phyloP scores from a whole-genome alignment of 2,329 filamentous ascomycete species.

The Calonectria honghensis region DNA sequence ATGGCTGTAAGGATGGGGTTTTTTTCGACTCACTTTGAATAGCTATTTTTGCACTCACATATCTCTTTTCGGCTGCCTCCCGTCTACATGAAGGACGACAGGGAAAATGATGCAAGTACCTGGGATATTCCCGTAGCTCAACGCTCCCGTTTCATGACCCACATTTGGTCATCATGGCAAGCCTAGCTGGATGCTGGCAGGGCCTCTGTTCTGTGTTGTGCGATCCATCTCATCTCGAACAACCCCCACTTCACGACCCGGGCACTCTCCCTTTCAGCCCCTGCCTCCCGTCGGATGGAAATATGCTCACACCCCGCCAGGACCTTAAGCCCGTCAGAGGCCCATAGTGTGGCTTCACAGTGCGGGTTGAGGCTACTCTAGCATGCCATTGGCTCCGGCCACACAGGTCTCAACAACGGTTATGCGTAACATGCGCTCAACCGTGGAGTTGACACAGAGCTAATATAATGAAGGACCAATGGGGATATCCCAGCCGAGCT shows the following conservation, averaged over 20 bases:
- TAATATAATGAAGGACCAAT: slow-evolving; percentile 68
- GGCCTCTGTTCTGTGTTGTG: slow-evolving; percentile 22
- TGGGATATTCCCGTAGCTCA: slow-evolving; percentile 50
- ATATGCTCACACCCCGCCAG: slow-evolving; percentile 46
- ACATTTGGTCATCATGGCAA: slow-evolving; percentile 16
- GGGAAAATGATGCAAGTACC: slow-evolving; percentile 52
- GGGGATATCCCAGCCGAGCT: slow-evolving; percentile 65
- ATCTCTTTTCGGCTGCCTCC: slow-evolving; percentile 34
- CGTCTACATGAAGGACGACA: slow-evolving; percentile 45
- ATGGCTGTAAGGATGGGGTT: slow-evolving; percentile 19
- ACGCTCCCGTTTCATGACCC: slow-evolving; percentile 40
- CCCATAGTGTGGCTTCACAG: slow-evolving; percentile 41
- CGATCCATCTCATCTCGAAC: slow-evolving; percentile 50
- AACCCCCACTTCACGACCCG: slow-evolving; percentile 33
- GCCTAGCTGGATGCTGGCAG: slow-evolving; percentile 19
- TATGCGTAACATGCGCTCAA: slow-evolving; percentile 74
- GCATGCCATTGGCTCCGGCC: slow-evolving; percentile 62
- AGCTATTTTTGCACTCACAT: slow-evolving; percentile 11
- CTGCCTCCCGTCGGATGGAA: slow-evolving; percentile 41
- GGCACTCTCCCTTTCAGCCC: slow-evolving; percentile 39
- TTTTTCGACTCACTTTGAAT: slow-evolving; percentile 36
- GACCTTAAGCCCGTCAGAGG: slow-evolving; percentile 44
- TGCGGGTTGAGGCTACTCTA: slow-evolving; percentile 40
- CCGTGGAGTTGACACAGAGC: slow-evolving; percentile 67
- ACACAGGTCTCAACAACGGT: slow-evolving; percentile 67